These are phyloP conservation scores for Trapa incisa DNA, from an alignment of 345 rosid genomes.

Conservation along the genomic window DNA sequence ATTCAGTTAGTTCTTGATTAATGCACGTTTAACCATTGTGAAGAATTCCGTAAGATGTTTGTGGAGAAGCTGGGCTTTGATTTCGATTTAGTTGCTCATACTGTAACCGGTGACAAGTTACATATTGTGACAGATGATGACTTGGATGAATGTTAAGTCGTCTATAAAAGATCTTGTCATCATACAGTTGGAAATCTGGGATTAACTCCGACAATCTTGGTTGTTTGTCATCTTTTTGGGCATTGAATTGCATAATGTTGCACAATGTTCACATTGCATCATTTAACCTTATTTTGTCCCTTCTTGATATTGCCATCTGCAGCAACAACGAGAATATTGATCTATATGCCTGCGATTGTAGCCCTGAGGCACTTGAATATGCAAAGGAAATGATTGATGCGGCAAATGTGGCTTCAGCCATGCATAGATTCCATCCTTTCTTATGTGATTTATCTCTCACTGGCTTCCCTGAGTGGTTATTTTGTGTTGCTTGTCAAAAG, in stretches of 20 bases:
- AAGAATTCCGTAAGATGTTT: background rate
- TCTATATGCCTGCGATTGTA: constrained; percentile 81
- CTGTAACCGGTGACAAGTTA: background rate
- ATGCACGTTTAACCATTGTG: background rate
- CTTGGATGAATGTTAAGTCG: background rate
- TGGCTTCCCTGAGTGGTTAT: constrained; percentile 56
- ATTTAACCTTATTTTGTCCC: background rate
- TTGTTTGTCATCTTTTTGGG: background rate
- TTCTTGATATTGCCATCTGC: constrained; percentile 9
- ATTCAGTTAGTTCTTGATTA: background rate
- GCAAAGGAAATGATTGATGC: constrained; percentile 38
- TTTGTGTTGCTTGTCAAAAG: constrained; percentile 33
- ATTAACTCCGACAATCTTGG: background rate
- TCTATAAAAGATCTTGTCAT: background rate
- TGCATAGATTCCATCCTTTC: constrained; percentile 38
- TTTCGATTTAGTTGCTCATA: background rate
- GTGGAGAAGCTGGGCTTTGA: background rate
- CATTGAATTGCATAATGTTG: background rate
- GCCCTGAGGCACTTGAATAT: constrained; percentile 57
- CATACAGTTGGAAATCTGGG: background rate
- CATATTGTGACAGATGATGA: background rate
- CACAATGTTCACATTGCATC: background rate
- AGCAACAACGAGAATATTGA: constrained; percentile 46
- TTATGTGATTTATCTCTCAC: constrained; percentile 50
- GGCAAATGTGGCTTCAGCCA: constrained; percentile 9